Base-by-base conservation (phyloP, 345 rosid genomes). In the Sisymbrium irio region DNA sequence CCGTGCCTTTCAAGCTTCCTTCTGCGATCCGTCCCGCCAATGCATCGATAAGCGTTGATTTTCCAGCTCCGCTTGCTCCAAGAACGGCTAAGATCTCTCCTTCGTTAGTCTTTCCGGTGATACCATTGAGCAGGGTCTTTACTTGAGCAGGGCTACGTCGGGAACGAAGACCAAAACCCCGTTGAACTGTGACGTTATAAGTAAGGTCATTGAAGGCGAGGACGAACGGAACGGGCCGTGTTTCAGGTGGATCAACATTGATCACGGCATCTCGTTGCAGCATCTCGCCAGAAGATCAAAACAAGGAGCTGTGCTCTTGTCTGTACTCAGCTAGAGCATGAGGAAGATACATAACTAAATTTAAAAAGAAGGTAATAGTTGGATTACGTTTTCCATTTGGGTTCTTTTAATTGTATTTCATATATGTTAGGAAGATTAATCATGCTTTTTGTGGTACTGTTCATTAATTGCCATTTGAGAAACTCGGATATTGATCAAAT, bases 41-140 rank as follows among this genome's bases (percentile, higher is more conserved):
- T 11, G 98, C 98, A 66, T 93, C 97, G 27, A 93, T 86, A 71
- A 93, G 87, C 1, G 97, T 93, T 39, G 97, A 93, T 77, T 93
- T 93, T 2, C 97, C 98, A 3, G 98, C 91, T 44, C 96, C 92
- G 62, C 97, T 93, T 60, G 95, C 95, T 12, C 97, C 97, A 73
- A 90, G 82, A 77, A 93, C 79, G 19, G 95, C 97, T 87, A 88
- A 33, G 19, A 90, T 81, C 69, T 93, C 93, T 11, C 98, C 89
- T n/a, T 88, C 80, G 7, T 62, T 27, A 15, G 93, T 89, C 76
- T 86, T 90, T 12, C 96, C 97, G 3, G 96, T 86, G 67, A 90
- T 84, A 35, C 87, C 93, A 51, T 88, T 69, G 9, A 75, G 74
- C 22, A 75, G 33, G 11, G 79, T 75, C 60, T 74, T 66, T 37